A percentile compares a stretch with the other conserved stretches of the same genome.
Evolutionary conservation across 495 filamentous ascomycete genomes (phyloP).

Genomic region (Lasiosphaeris hirsuta): DNA sequence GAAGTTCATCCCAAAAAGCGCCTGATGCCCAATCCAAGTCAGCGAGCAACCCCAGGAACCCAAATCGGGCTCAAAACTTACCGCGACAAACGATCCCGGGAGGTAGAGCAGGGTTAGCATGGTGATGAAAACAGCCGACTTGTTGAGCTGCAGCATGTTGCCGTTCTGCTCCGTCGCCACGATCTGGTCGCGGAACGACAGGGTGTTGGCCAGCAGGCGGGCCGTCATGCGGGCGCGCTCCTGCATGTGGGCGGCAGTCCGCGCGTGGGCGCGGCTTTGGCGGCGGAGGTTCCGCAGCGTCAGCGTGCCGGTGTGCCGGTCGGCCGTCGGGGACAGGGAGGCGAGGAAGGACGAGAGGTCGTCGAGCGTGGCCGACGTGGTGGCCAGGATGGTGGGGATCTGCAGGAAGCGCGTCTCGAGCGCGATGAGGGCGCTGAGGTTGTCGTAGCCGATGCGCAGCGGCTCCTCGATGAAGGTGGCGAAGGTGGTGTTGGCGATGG

Average conservation of each 20-base stretch:
- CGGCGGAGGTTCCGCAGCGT: constrained; percentile 19
- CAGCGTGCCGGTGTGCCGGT: constrained; percentile 4
- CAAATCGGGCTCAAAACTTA: constrained; percentile 22
- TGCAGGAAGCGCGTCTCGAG: constrained; percentile 32
- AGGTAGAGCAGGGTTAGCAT: constrained; percentile 43
- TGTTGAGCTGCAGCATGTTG: constrained; percentile 40
- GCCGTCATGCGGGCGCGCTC: constrained; percentile 31
- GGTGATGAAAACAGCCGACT: constrained; percentile 42
- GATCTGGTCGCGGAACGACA: constrained; percentile 38
- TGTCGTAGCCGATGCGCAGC: constrained; percentile 31
- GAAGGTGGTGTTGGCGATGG: constrained; percentile 31
- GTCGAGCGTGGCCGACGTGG: constrained; percentile 23
- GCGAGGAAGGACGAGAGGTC: constrained; percentile 19
- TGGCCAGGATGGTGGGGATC: constrained; percentile 23
- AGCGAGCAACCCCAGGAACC: neutral
- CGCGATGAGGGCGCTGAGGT: constrained; percentile 25
- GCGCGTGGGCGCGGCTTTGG: constrained; percentile 23
- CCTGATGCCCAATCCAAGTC: constrained; percentile 2
- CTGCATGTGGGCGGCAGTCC: constrained; percentile 32
- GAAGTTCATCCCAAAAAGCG: constrained; percentile 31
- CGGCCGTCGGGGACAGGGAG: neutral
- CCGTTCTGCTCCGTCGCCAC: constrained; percentile 36
- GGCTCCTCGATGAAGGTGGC: constrained; percentile 33
- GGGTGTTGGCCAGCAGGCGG: constrained; percentile 35
- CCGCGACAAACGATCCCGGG: constrained; percentile 43